Evolutionary conservation across 768 basidiomycete species (phyloP).

Genomic region (Boletus patriciae): DNA sequence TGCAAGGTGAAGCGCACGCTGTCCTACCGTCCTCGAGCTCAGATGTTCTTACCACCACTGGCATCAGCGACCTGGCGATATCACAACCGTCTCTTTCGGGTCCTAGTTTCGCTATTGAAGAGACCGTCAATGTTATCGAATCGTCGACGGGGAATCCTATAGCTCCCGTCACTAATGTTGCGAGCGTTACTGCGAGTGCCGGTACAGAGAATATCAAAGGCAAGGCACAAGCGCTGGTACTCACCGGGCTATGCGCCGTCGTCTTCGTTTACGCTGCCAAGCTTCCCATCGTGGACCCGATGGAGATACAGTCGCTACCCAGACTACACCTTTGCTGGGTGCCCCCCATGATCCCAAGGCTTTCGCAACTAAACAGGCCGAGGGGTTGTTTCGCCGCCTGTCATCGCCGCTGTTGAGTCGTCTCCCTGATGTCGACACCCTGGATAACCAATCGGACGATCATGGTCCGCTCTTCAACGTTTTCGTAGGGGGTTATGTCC

Average conservation of each 20-base stretch:
- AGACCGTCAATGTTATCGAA: not conserved
- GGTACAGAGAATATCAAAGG: conserved; percentile 8
- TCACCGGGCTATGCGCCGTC: conserved; percentile 11
- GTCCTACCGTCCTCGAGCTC: not conserved
- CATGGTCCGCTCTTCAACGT: conserved; percentile 7
- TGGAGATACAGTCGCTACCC: conserved; percentile 4
- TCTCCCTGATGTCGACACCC: conserved; percentile 21
- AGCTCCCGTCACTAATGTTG: not conserved
- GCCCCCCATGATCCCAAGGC: conserved; percentile 21
- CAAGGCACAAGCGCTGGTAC: conserved; percentile 1
- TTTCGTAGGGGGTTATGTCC: conserved; percentile 22
- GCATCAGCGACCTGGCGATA: not conserved
- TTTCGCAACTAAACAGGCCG: conserved; percentile 20
- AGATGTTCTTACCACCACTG: not conserved
- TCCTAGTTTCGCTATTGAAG: not conserved
- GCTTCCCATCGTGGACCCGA: conserved; percentile 18
- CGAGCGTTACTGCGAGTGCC: not conserved
- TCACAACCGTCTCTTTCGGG: not conserved
- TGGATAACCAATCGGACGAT: conserved; percentile 17
- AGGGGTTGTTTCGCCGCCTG: conserved; percentile 17
- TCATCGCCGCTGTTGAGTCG: conserved; percentile 13
- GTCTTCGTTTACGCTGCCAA: conserved; percentile 15
- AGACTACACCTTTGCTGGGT: conserved; percentile 28
- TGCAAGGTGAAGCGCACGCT: not conserved
- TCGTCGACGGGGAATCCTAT: not conserved